Evolutionary conservation across 148 eudicot genomes (phyloP), one percentile per base, ranked within the genome.

Genomic region (Gaultheria prostrata): DNA sequence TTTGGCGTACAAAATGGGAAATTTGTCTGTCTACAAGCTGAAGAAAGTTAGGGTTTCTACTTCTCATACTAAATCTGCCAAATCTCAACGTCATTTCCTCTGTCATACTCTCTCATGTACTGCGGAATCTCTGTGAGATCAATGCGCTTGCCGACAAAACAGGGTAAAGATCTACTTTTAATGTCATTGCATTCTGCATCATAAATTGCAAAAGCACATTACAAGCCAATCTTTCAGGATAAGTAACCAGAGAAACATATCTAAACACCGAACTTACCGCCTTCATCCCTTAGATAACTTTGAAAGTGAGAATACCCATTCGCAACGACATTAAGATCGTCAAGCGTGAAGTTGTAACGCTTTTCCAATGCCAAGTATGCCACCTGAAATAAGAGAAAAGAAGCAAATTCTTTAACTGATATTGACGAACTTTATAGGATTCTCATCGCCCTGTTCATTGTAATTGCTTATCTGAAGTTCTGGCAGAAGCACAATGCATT

Each of bases 321-420:
- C 18, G 98, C 98, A 77, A 95, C 92, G 79, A 95, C 86, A 78
- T 92, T 91, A 59, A 95, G 94, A 86, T 95, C 97, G 73, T 89
- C 80, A 67, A 95, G 85, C 82, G 84, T 87, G 88, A 95, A 95
- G 89, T 95, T 95, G 88, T 91, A 95, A 51, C 98, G 97, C 84
- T 93, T 95, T 91, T 95, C 98, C 83, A 93, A 73, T 9, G 98
- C 98, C 88, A 95, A 84, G 86, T 92, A 95, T 77, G 92, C 53
- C 76, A 95, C 89, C 98, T 95, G 89, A 85, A 81, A 73, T 77
- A 53, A 73, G 54, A 49, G 70, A 45, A 35, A 77, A 46, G 43
- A 10, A 76, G 7, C 54, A 71, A 12, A 12, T 5, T 48, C 21
- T 70, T 24, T 10, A 79, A 28, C 39, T 8, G 61, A 30, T 9